Evolutionary conservation across 2,329 filamentous ascomycete genomes (phyloP), one percentile per base, ranked within the genome.

Genomic region (Arachnomyces sp.): DNA sequence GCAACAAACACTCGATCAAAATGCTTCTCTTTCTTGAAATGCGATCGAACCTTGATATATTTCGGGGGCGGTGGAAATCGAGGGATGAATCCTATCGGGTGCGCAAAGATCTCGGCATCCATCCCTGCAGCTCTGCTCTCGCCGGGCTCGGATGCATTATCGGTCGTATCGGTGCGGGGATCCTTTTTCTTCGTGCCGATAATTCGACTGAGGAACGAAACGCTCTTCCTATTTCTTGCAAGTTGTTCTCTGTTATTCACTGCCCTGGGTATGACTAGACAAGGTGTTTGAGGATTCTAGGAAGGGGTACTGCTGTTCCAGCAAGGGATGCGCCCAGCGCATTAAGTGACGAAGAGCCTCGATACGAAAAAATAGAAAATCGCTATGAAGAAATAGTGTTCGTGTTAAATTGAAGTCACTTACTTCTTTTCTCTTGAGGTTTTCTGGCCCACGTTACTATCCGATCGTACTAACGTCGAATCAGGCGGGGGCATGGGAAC

Each of bases 1-100:
- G 92, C 89, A 2, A 96, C 74, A 58, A 98, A 98, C 43, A 94
- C 71, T 34, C 81, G 81, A 57, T 92, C 80, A 56, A 96, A 95
- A 39, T 90, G 83, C 51, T 79, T 80, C 15, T 74, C 70, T 55
- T 83, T 88, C 63, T 94, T 94, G 61, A 88, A 79, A 56, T 86
- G 81, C 1, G 82, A 69, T 48, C 82, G 79, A 44, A 94, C 82
- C 49, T 87, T 86, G 54, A 96, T 92, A 56, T 96, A 96, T 17
- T 85, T 79, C 2, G 89, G 87, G 3, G 90, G 89, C 40, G 89
- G 85, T 49, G 92, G 92, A 56, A 93, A 82, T 46, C 82, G 79
- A 6, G 92, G 90, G 41, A 87, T 86, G 60, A 82, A 96, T 43
- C 87, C 83, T 54, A 85, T 74, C 37, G 82, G 76, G 44, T 86